Conservation (phyloP, 176 grass and related monocot species). For the Sorghum bicolor region DNA sequence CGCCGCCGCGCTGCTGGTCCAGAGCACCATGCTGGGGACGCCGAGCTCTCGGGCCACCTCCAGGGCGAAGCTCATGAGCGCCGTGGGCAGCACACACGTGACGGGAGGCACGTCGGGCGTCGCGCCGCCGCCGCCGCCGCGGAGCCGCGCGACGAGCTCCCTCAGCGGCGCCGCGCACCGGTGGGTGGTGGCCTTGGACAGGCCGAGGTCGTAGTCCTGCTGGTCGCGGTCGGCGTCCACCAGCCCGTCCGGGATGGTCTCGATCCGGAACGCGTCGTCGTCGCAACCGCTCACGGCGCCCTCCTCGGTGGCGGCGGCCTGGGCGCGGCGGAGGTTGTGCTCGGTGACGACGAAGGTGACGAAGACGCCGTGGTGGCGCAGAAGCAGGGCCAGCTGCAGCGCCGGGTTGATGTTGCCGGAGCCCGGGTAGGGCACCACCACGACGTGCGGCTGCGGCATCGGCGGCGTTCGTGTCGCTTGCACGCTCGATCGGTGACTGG, state of each 20-base stretch:
- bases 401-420: slow-evolving; percentile 51
- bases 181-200: not conserved
- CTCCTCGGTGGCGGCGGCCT: not conserved
- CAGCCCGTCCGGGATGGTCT: slow-evolving; percentile 25
- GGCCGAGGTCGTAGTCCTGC: not conserved
- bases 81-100: slow-evolving; percentile 10
- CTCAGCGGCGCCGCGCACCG: not conserved
- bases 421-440: slow-evolving; percentile 43
- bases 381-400: slow-evolving; percentile 42
- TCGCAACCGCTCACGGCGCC: not conserved
- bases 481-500: not conserved
- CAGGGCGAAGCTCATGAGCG: slow-evolving; percentile 33
- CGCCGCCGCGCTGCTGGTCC: not conserved
- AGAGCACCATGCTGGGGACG: slow-evolving; percentile 23
- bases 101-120: not conserved
- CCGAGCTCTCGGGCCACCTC: slow-evolving; percentile 25
- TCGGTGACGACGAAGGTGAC: slow-evolving; percentile 67
- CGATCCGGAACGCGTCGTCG: not conserved
- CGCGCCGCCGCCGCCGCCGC: not conserved
- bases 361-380: slow-evolving; percentile 36
- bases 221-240: not conserved
- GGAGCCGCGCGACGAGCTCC: slow-evolving; percentile 2
- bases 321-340: slow-evolving; percentile 38
- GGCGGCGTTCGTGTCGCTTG: not conserved
- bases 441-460: slow-evolving; percentile 23